These are phyloP conservation scores for Exserohilum turcica DNA, from an alignment of 2,329 filamentous ascomycete genomes.

Conservation along the genomic window DNA sequence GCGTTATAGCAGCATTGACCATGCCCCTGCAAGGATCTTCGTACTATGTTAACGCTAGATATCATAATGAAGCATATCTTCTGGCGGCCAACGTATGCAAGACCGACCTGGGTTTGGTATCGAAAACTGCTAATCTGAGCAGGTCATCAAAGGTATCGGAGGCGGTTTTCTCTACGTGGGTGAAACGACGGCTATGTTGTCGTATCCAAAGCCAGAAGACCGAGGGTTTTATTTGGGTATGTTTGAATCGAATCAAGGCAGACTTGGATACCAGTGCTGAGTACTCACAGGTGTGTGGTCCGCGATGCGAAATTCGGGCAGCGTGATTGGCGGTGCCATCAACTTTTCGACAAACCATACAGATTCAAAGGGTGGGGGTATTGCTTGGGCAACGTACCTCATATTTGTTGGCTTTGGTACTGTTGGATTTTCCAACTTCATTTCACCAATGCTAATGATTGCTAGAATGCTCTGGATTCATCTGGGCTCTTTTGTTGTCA, in stretches of 20 bases:
- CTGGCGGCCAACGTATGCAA: constrained; percentile 8
- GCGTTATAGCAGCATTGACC: constrained; percentile 13
- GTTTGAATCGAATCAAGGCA: background rate
- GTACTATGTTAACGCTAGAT: constrained; percentile 16
- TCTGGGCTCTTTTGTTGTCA: constrained; percentile 13
- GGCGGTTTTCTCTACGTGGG: constrained; percentile 12
- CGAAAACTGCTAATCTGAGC: background rate
- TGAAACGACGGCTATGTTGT: constrained; percentile 18
- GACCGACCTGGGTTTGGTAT: background rate
- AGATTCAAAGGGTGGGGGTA: constrained; percentile 4
- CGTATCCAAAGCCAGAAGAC: constrained; percentile 16
- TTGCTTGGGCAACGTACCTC: constrained; percentile 15
- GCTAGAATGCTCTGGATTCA: constrained; percentile 11
- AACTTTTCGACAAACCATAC: constrained; percentile 15
- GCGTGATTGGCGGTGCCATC: constrained; percentile 16
- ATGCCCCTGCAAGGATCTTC: constrained; percentile 15
- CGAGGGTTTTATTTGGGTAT: constrained; percentile 13
- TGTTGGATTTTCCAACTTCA: background rate
- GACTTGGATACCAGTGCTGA: background rate
- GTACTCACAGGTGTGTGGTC: constrained; percentile 11
- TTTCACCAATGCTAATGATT: background rate
- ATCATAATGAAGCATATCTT: constrained; percentile 7
- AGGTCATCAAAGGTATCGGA: constrained; percentile 12
- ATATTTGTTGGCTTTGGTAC: constrained; percentile 15
- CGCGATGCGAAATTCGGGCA: constrained; percentile 16